These are phyloP conservation scores for Didymosphaeria variabile DNA, from an alignment of 2,329 filamentous ascomycete genomes.

Conservation along the genomic window DNA sequence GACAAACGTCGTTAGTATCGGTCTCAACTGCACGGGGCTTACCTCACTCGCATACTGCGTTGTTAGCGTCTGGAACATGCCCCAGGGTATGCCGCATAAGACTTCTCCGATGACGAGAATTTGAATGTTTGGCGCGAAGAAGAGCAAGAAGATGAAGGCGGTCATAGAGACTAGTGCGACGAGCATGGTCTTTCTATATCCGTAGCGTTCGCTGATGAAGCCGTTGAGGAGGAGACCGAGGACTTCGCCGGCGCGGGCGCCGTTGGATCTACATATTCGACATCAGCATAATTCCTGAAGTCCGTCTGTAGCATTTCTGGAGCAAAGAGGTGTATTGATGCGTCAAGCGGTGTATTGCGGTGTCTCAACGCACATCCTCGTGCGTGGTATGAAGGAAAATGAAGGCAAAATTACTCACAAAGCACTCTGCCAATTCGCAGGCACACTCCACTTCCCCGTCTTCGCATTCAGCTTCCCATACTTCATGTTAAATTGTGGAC, in stretches of 20 bases:
- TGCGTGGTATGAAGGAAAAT: too few relatives aligned
- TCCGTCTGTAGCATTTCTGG: too few relatives aligned
- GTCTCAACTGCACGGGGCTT: constrained; percentile 73
- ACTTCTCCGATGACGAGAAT: constrained; percentile 55
- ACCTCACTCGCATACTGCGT: constrained; percentile 64
- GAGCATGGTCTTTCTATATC: constrained; percentile 56
- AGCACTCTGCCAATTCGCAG: constrained; percentile 56
- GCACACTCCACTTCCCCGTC: constrained; percentile 49
- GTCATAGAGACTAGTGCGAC: constrained; percentile 51
- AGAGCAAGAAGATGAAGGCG: constrained; percentile 56
- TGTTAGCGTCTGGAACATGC: constrained; percentile 57
- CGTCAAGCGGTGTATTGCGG: too few relatives aligned
- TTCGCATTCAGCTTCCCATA: constrained; percentile 50
- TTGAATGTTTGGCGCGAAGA: constrained; percentile 54
- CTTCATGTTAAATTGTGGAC: constrained; percentile 54
- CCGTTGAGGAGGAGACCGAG: constrained; percentile 57
- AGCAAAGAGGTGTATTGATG: too few relatives aligned
- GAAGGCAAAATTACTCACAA: constrained; percentile 30
- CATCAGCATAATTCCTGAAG: background rate
- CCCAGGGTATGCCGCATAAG: constrained; percentile 56
- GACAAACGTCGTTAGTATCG: constrained; percentile 66
- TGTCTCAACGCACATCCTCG: too few relatives aligned
- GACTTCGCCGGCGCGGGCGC: constrained; percentile 54
- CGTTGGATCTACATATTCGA: constrained; percentile 45
- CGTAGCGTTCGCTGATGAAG: constrained; percentile 53